Conservation (phyloP, 2,329 filamentous ascomycete species). For the Fusarium sterilihyphosum region DNA sequence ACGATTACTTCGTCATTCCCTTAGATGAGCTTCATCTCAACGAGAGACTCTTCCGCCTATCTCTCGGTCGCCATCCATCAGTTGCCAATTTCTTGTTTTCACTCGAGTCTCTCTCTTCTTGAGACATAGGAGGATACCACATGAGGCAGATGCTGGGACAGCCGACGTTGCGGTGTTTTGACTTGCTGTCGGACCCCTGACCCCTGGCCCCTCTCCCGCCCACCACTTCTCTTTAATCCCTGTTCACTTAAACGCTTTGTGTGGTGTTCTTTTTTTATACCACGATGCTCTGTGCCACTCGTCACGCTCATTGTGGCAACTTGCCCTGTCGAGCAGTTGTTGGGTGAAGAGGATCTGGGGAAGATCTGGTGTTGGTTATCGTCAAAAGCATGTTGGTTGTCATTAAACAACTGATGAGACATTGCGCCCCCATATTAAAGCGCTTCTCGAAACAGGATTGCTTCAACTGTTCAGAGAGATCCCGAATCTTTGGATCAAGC, state of each 20-base stretch:
- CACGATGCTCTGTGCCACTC: slow-evolving; percentile 4
- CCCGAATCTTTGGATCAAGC: slow-evolving; percentile 4
- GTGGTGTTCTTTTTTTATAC: slow-evolving; percentile 32
- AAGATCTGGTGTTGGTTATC: slow-evolving; percentile 29
- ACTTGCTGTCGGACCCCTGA: slow-evolving; percentile 18
- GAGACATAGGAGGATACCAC: slow-evolving; percentile 24
- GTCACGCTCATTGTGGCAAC: slow-evolving; percentile 8
- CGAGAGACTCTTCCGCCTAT: neutral
- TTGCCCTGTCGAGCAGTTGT: slow-evolving; percentile 3
- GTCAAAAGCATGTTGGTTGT: slow-evolving; percentile 15
- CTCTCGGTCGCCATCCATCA: neutral
- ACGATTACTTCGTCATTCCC: neutral
- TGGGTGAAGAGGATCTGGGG: slow-evolving; percentile 15
- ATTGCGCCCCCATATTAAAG: slow-evolving; percentile 19
- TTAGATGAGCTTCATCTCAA: slow-evolving; percentile 9
- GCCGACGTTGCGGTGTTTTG: slow-evolving; percentile 29
- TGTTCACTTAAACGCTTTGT: slow-evolving; percentile 12
- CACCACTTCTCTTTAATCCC: slow-evolving; percentile 16
- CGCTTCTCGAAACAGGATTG: slow-evolving; percentile 30
- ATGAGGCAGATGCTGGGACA: slow-evolving; percentile 37
- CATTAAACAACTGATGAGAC: slow-evolving; percentile 11
- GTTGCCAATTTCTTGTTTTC: neutral
- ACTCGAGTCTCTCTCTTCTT: neutral
- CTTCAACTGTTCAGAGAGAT: slow-evolving; percentile 4
- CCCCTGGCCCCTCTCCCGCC: slow-evolving; percentile 24